Evolutionary conservation across 352 stramenopile genomes (phyloP).

Genomic region (Globisporangium recalcitrans): DNA sequence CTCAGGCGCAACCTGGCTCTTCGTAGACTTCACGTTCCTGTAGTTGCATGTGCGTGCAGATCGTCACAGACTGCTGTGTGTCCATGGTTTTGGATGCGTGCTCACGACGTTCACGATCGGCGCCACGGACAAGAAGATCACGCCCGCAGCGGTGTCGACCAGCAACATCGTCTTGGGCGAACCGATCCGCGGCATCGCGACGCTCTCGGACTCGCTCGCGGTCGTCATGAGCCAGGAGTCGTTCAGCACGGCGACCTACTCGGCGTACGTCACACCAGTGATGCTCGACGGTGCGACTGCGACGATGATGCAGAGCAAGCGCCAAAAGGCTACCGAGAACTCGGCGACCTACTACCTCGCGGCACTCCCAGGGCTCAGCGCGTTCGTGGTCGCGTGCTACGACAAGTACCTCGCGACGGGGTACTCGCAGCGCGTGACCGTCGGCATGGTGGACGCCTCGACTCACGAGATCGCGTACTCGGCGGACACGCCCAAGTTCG

Average conservation of each 20-base stretch:
- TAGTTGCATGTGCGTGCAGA: no score
- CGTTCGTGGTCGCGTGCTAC: slow-evolving; percentile 51
- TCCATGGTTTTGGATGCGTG: no score
- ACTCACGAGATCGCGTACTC: slow-evolving; percentile 35
- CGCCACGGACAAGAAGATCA: slow-evolving; percentile 29
- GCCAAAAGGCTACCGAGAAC: slow-evolving; percentile 15
- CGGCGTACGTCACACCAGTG: slow-evolving; percentile 28
- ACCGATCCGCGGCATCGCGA: slow-evolving; percentile 45
- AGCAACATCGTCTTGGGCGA: slow-evolving; percentile 22
- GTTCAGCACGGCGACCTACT: slow-evolving; percentile 11
- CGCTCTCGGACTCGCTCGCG: slow-evolving; percentile 47
- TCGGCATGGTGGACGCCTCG: slow-evolving; percentile 27
- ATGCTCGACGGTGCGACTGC: slow-evolving; percentile 21
- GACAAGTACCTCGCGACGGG: slow-evolving; percentile 18
- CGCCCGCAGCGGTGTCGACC: slow-evolving; percentile 8
- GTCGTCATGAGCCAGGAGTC: slow-evolving; percentile 25
- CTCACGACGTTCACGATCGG: slow-evolving; percentile 43
- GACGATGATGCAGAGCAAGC: slow-evolving; percentile 22
- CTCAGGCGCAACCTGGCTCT: no score
- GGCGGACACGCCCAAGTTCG: slow-evolving; percentile 24
- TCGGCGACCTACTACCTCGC: slow-evolving; percentile 40
- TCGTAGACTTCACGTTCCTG: no score
- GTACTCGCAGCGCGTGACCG: slow-evolving; percentile 37
- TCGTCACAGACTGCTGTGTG: no score
- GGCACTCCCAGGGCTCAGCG: slow-evolving; percentile 21